A percentile compares a stretch with the other conserved stretches of the same genome.
phyloP scores from a whole-genome alignment of 331 rosid species.

The Spiraea crenata region DNA sequence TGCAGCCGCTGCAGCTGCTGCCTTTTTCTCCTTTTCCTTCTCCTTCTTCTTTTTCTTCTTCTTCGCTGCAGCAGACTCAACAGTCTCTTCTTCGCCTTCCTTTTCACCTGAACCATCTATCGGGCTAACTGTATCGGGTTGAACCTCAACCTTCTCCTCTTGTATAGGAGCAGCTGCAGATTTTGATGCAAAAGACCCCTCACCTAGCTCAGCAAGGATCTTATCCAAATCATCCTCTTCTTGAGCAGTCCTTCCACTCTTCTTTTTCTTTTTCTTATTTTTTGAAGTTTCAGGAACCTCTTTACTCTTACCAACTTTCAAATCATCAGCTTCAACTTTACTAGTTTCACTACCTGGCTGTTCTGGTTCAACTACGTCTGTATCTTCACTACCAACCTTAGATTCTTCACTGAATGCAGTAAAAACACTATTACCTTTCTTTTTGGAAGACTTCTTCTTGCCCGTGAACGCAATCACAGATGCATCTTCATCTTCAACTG shows the following conservation, averaged over 20 bases:
- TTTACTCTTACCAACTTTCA: conserved; percentile 43
- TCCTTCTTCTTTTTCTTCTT: conserved; percentile 93
- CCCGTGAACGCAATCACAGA: conserved; percentile 63
- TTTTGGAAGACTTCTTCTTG: conserved; percentile 85
- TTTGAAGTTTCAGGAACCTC: conserved; percentile 62
- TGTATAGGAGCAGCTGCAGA: conserved; percentile 35
- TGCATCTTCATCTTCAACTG: conserved; percentile 46
- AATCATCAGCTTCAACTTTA: conserved; percentile 28
- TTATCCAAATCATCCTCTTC: conserved; percentile 97
- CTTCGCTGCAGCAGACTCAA: conserved; percentile 91
- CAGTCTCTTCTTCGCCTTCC: conserved; percentile 78
- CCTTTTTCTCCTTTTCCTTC: conserved; percentile 78
- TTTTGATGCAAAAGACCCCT: conserved; percentile 38
- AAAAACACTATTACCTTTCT: conserved; percentile 46
- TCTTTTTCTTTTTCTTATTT: conserved; percentile 90
- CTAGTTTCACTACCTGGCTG: conserved; percentile 34
- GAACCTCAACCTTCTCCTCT: conserved; percentile 54
- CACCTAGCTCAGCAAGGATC: conserved; percentile 96
- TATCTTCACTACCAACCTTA: conserved; percentile 37
- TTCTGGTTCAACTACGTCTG: conserved; percentile 43
- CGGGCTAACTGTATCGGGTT: conserved; percentile 44
- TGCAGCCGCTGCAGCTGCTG: conserved; percentile 58
- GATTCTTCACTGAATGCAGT: conserved; percentile 41
- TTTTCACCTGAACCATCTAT: conserved; percentile 51
- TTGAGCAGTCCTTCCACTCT: conserved; percentile 85